Evolutionary conservation across 1,284 basidiomycete genomes (phyloP), one percentile per base, ranked within the genome.

Genomic region (Trichosporon ovoides): DNA sequence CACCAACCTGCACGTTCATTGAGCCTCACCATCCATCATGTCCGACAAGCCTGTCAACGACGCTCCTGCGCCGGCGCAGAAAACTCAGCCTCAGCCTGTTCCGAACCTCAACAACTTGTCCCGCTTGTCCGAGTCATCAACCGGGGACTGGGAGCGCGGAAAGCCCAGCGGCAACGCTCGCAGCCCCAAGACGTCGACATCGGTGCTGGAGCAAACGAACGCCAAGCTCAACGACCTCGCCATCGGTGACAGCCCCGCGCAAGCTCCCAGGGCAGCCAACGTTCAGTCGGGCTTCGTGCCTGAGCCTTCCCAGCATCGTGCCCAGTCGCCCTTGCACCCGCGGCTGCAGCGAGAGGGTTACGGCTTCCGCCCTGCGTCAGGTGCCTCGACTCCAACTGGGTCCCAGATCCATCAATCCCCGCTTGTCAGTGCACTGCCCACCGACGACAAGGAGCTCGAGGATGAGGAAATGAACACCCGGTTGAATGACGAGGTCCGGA

Each of bases 331-430:
- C 28, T 37, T 65, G 33, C 59, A 64, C 48, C 67, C 66, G 12
- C 60, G 67, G 14, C 60, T 62, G 19, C 65, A 62, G 19, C 82
- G 81, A 57, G 89, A 91, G 55, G 89, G 87, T 54, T 90, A 90
- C 75, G 89, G 89, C 57, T 91, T 91, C 77, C 83, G 88, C 18
- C 80, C 83, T 7, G 72, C 81, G 35, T 88, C 87, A 19, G 87
- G 86, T 3, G 71, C 82, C 38, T 82, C 83, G n/a, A 88, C 87
- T 3, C 87, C 74, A 2, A 66, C 65, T 20, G 62, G 59, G 19
- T 35, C 20, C 40, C 33, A 34, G 14, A 33, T 22, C 9, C 50
- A 35, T 18, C 38, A 38, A 22, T 57, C 59, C 12, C 55, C 53
- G 3, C 31, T 56, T 2, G 36, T 22, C 20, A 33, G 38, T 20